Evolutionary conservation across 2,329 filamentous ascomycete species (phyloP).

Genomic region (Colletotrichum simmondsii): DNA sequence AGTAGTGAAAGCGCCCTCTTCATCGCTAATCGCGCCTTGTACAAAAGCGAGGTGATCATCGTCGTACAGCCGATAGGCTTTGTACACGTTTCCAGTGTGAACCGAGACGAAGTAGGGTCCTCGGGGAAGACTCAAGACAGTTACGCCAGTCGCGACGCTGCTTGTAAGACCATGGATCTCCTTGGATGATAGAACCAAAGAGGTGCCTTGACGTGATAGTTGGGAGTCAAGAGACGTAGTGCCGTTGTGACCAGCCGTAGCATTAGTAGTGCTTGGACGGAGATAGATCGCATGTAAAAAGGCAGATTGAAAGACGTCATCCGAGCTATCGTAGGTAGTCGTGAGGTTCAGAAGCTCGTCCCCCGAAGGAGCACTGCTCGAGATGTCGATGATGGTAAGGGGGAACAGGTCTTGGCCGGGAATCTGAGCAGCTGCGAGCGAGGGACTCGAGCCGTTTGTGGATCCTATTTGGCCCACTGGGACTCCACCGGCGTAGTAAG

Average conservation of each 20-base stretch:
- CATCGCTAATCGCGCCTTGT: slow-evolving; percentile 5
- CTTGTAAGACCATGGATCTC: background rate
- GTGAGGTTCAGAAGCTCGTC: slow-evolving; percentile 5
- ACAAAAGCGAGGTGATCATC: slow-evolving; percentile 26
- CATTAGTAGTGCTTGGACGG: background rate
- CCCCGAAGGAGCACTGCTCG: background rate
- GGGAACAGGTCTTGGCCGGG: slow-evolving; percentile 22
- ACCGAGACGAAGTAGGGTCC: slow-evolving; percentile 32
- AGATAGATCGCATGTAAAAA: slow-evolving; percentile 40
- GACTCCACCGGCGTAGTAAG: slow-evolving; percentile 20
- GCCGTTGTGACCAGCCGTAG: background rate
- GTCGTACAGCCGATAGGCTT: slow-evolving; percentile 31
- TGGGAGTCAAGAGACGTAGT: background rate
- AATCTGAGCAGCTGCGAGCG: background rate
- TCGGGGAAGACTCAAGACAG: slow-evolving; percentile 11
- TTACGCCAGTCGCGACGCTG: background rate
- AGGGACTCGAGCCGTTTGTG: background rate
- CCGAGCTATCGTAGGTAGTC: slow-evolving; percentile 15
- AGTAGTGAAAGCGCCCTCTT: background rate
- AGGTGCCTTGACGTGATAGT: background rate
- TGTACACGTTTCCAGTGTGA: slow-evolving; percentile 21
- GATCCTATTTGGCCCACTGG: slow-evolving; percentile 11
- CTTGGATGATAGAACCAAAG: background rate
- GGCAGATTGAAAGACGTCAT: slow-evolving; percentile 42
- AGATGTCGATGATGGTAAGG: slow-evolving; percentile 8